A percentile compares a stretch with the other conserved stretches of the same genome.
phyloP scores from a whole-genome alignment of 305 asterid species.

The Fraxinus dipetala region DNA sequence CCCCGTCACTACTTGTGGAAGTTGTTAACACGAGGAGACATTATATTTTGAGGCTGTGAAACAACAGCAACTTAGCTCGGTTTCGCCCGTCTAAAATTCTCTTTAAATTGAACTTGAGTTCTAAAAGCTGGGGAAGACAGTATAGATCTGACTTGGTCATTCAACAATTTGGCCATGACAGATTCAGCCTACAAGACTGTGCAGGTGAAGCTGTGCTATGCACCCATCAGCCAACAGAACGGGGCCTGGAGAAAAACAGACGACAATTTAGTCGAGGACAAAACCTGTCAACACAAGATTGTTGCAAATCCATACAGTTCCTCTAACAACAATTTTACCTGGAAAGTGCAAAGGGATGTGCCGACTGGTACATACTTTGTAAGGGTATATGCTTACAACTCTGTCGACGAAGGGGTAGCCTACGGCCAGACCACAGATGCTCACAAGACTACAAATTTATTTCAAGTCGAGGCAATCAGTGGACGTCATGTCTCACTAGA shows the following conservation, averaged over 20 bases:
- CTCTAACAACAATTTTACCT: constrained; percentile 39
- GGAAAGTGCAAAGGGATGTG: constrained; percentile 42
- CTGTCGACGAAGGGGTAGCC: constrained; percentile 36
- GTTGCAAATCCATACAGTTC: constrained; percentile 38
- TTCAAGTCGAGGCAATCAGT: constrained; percentile 35
- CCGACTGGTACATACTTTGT: constrained; percentile 61
- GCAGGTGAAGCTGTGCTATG: constrained; percentile 53
- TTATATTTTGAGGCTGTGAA: too few species aligned
- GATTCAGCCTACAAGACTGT: constrained; percentile 44
- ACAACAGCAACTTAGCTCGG: background rate
- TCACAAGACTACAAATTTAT: background rate
- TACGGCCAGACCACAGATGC: constrained; percentile 59
- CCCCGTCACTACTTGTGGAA: too few species aligned
- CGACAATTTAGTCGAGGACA: constrained; percentile 53
- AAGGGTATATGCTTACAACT: constrained; percentile 50
- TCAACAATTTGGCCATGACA: constrained; percentile 34
- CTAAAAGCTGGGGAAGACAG: constrained; percentile 53
- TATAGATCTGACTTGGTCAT: constrained; percentile 53
- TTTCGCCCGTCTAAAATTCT: background rate
- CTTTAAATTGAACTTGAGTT: constrained; percentile 26
- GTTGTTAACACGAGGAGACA: too few species aligned
- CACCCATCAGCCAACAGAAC: constrained; percentile 63
- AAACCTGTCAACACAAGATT: constrained; percentile 57
- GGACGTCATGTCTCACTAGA: constrained; percentile 63
- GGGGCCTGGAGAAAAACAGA: constrained; percentile 64